A percentile compares a stretch with the other conserved stretches of the same genome.
Conservation (phyloP, 2,329 filamentous ascomycete genomes). For the Fusarium nisikadoi region DNA sequence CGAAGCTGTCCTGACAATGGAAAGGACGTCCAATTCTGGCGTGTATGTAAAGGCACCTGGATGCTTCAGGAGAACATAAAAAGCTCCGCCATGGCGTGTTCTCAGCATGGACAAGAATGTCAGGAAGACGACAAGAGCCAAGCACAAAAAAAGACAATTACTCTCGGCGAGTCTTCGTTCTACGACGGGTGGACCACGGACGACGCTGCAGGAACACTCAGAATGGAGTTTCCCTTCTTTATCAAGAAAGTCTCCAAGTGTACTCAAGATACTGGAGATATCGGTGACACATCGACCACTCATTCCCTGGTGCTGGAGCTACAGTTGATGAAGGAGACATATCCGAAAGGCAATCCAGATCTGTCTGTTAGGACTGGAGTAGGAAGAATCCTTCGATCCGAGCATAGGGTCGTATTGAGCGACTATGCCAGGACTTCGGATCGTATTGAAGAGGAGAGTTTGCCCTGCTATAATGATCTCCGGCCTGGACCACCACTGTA, state of each 20-base stretch:
- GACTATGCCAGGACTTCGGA: slow-evolving; percentile 54
- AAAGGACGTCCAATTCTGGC: slow-evolving; percentile 78
- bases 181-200: slow-evolving; percentile 88
- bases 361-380: slow-evolving; percentile 86
- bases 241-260: slow-evolving; percentile 59
- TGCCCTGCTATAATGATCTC: slow-evolving; percentile 14
- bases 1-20: slow-evolving; percentile 72
- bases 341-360: slow-evolving; percentile 70
- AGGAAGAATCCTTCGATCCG: slow-evolving; percentile 88
- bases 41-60: slow-evolving; percentile 90
- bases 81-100: slow-evolving; percentile 79
- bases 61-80: slow-evolving; percentile 86
- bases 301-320: slow-evolving; percentile 90
- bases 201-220: slow-evolving; percentile 54
- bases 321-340: slow-evolving; percentile 91
- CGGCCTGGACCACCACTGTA: slow-evolving; percentile 15
- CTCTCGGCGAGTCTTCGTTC: slow-evolving; percentile 81
- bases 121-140: background rate
- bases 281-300: slow-evolving; percentile 79
- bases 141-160: slow-evolving; percentile 70
- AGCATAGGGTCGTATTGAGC: slow-evolving; percentile 83
- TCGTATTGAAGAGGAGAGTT: background rate
- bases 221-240: slow-evolving; percentile 75
- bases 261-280: slow-evolving; percentile 79
- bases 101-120: slow-evolving; percentile 66